Percentiles rank a stretch among this genome's conserved stretches.
phyloP scores from a whole-genome alignment of 805 yeast genomes.

The Candida multigemmis region DNA sequence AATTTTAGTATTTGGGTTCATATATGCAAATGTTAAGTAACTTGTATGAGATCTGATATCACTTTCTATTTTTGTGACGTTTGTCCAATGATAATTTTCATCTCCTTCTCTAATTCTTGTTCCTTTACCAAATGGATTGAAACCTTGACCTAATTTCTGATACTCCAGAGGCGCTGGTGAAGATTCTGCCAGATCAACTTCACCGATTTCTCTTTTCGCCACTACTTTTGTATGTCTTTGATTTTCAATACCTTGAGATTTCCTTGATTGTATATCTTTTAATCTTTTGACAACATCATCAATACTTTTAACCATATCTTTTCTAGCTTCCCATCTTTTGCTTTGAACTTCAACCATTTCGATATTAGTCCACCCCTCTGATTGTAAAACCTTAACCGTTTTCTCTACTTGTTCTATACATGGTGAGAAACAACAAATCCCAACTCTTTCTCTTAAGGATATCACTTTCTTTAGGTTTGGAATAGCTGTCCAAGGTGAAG shows the following conservation, averaged over 20 bases:
- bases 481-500: conserved; percentile 96
- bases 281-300: conserved; percentile 72
- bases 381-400: conserved; percentile 67
- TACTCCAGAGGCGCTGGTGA: conserved; percentile 21
- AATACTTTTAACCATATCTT: conserved; percentile 74
- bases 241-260: conserved; percentile 54
- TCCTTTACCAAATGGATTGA: conserved; percentile 92
- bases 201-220: conserved; percentile 12
- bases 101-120: conserved; percentile 83
- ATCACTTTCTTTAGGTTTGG: conserved; percentile 60
- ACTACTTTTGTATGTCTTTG: conserved; percentile 31
- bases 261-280: conserved; percentile 66
- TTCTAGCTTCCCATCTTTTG: conserved; percentile 80
- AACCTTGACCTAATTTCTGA: conserved; percentile 39
- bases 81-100: conserved; percentile 63
- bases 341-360: conserved; percentile 92
- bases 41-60: conserved; percentile 94
- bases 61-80: conserved; percentile 74
- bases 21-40: conserved; percentile 81
- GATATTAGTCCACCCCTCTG: conserved; percentile 72
- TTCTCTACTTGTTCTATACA: conserved; percentile 95
- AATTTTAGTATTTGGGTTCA: conserved; percentile 4
- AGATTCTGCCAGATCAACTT: conserved; percentile 8
- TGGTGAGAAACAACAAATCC: conserved; percentile 93
- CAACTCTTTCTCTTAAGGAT: conserved; percentile 41